Base-by-base conservation (phyloP, 352 stramenopile species). In the Phytopythium helicoides region DNA sequence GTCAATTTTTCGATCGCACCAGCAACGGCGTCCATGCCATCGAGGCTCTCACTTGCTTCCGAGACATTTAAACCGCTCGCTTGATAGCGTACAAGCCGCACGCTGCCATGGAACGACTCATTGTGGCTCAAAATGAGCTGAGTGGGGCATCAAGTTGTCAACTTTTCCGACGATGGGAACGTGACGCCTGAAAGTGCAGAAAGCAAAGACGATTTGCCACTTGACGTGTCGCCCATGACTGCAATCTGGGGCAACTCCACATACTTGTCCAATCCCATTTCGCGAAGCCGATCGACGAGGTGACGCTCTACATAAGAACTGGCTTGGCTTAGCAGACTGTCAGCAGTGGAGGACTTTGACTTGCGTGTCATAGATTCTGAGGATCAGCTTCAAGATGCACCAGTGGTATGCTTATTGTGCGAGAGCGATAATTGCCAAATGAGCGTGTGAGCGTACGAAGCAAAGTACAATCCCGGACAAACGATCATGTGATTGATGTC, bases 191-290 rank as follows among this genome's bases (percentile, higher is more conserved):
- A 92, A 11, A 96, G 64, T 21, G 87, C 79, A 19, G 92, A 90
- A 2, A 96, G 57, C 9, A 96, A 71, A n/a, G 83, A 93, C 36
- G 78, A 92, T 54, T 96, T 96, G 19, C 86, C 87, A 64, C 79
- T 95, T 25, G 74, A 92, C 16, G 87, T 96, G 60, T 97, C 87
- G 14, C 90, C 88, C 77, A 97, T 90, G 28, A 97, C 90, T 15
- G 75, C 83, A 58, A 97, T 96, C 68, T 94, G 90, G n/a, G 88
- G 90, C 9, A 97, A 57, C 54, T 92, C 71, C 31, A 97, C 66
- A 59, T 89, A 94, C 56, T 89, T 57, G 26, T 68, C 72, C 1
- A 87, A 62, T 9, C 76, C 73, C 23, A 87, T 66, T 14, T 73
- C 62, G 15, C 76, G 73, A 44, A 89, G 62, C 11, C 64, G 56